A percentile compares a stretch with the other conserved stretches of the same genome.
These are phyloP conservation scores for Hemileia vastatrix DNA, from an alignment of 1,284 basidiomycete genomes.

Conservation along the genomic window DNA sequence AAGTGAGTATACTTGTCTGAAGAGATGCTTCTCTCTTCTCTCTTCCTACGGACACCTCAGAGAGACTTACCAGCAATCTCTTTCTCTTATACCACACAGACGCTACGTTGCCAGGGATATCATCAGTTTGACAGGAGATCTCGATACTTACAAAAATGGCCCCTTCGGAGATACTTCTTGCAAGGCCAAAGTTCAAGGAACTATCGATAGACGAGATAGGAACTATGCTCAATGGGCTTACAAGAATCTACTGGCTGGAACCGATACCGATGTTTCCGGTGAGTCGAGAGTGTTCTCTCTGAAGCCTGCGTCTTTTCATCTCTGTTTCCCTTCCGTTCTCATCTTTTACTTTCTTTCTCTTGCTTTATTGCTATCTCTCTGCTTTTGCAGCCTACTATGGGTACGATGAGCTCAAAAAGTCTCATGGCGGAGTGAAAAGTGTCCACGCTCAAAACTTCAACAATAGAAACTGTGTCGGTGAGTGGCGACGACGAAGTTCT, in stretches of 20 bases:
- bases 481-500: too few relatives aligned
- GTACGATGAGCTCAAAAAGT: too few relatives aligned
- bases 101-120: not conserved
- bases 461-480: too few relatives aligned
- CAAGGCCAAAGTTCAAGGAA: conserved; percentile 24
- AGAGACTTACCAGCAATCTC: not conserved
- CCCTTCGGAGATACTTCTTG: not conserved
- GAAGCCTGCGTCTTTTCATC: too few relatives aligned
- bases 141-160: not conserved
- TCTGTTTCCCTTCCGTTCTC: too few relatives aligned
- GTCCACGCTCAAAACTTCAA: too few relatives aligned
- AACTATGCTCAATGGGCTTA: conserved; percentile 34
- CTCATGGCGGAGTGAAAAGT: too few relatives aligned
- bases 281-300: too few relatives aligned
- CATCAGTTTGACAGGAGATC: not conserved
- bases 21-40: not conserved
- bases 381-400: too few relatives aligned
- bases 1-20: not conserved
- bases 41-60: not conserved
- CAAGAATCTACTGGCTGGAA: conserved; percentile 32
- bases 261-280: conserved; percentile 27
- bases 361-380: too few relatives aligned
- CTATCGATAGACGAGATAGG: conserved; percentile 31
- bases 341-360: too few relatives aligned
- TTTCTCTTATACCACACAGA: not conserved